Evolutionary conservation across 2,329 filamentous ascomycete species (phyloP).

Genomic region (Geosmithia flava): DNA sequence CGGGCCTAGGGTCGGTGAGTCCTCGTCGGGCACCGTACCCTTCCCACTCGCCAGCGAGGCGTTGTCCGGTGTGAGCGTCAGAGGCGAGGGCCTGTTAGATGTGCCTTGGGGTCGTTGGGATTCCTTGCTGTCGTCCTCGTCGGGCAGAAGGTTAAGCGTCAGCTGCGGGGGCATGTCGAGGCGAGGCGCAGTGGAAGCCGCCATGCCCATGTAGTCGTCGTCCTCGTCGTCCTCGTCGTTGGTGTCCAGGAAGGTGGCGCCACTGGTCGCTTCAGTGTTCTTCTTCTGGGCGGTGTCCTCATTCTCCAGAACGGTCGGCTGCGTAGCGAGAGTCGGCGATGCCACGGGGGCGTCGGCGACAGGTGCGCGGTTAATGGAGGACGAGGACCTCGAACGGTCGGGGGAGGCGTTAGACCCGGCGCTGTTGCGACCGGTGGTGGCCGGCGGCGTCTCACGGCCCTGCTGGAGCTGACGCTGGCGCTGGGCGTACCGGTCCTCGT

Average conservation of each 20-base stretch:
- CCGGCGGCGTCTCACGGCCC: conserved; percentile 48
- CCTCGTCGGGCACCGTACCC: conserved; percentile 17
- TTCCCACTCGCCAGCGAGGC: background rate
- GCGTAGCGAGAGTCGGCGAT: conserved; percentile 14
- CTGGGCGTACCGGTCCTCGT: conserved; percentile 75
- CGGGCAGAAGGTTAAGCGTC: conserved; percentile 32
- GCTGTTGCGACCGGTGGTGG: conserved; percentile 23
- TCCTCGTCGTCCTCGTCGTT: conserved; percentile 25
- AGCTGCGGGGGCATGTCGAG: conserved; percentile 18
- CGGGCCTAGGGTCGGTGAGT: conserved; percentile 73
- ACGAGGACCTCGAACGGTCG: conserved; percentile 33
- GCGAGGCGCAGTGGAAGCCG: background rate
- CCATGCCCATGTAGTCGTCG: conserved; percentile 1
- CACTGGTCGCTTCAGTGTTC: conserved; percentile 2
- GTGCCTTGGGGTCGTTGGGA: conserved; percentile 32
- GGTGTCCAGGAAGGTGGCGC: conserved; percentile 30
- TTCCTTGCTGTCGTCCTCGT: conserved; percentile 23
- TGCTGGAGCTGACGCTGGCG: conserved; percentile 72
- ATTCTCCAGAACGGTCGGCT: conserved; percentile 17
- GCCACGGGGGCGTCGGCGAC: conserved; percentile 13
- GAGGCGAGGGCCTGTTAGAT: conserved; percentile 13
- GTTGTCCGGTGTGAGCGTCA: conserved; percentile 14
- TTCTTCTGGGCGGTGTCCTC: background rate
- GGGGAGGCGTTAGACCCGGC: conserved; percentile 30
- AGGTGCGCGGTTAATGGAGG: conserved; percentile 24